phyloP scores from a whole-genome alignment of 2,329 filamentous ascomycete genomes.

The Bipolaris zeicola region DNA sequence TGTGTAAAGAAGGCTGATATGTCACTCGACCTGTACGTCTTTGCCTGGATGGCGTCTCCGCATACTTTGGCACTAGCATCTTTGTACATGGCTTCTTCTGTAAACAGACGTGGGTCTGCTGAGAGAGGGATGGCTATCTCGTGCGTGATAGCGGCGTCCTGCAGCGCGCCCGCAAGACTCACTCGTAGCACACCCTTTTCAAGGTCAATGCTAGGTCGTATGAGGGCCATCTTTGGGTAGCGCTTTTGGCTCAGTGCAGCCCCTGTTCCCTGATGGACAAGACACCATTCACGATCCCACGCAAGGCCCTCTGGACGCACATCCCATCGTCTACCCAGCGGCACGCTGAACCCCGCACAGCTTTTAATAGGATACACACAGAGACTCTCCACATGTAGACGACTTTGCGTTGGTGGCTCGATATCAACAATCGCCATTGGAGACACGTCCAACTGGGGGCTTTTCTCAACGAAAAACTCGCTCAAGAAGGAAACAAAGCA shows the following conservation, averaged over 20 bases:
- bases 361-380: slow-evolving; percentile 92
- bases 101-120: slow-evolving; percentile 66
- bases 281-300: slow-evolving; percentile 97
- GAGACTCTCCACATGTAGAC: slow-evolving; percentile 54
- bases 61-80: slow-evolving; percentile 72
- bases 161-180: slow-evolving; percentile 52
- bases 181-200: slow-evolving; percentile 68
- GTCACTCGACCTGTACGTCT: slow-evolving; percentile 68
- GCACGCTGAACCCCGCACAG: slow-evolving; percentile 78
- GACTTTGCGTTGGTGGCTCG: slow-evolving; percentile 37
- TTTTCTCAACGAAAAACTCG: slow-evolving; percentile 52
- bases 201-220: slow-evolving; percentile 77
- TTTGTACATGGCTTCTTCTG: slow-evolving; percentile 46
- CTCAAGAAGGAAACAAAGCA: slow-evolving; percentile 71
- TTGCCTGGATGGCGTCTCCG: slow-evolving; percentile 75
- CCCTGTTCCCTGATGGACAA: slow-evolving; percentile 84
- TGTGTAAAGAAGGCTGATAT: slow-evolving; percentile 79
- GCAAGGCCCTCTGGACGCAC: slow-evolving; percentile 80
- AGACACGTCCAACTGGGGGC: slow-evolving; percentile 13
- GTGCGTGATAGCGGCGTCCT: slow-evolving; percentile 38
- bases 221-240: slow-evolving; percentile 83
- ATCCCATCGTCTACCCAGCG: slow-evolving; percentile 70
- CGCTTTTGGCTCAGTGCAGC: slow-evolving; percentile 87
- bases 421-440: slow-evolving; percentile 28
- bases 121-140: slow-evolving; percentile 65